Evolutionary conservation across 257 asterid species (phyloP).

Genomic region (Petunia axillaris): DNA sequence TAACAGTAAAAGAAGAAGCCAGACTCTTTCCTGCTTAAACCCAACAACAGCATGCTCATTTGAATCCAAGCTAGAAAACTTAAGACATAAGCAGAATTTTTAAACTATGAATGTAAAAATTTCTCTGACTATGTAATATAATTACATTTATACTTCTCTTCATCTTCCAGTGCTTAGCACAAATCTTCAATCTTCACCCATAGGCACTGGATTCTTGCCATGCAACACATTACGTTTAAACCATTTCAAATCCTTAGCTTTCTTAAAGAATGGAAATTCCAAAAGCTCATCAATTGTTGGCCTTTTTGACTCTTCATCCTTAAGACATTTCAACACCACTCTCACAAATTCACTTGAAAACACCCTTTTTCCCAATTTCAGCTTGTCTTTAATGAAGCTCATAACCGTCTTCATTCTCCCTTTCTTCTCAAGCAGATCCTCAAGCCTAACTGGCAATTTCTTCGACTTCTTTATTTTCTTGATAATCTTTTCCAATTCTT

Average conservation of each 20-base stretch:
- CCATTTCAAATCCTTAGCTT: neutral
- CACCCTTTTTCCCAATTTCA: neutral
- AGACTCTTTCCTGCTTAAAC: too few species aligned
- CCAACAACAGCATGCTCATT: too few species aligned
- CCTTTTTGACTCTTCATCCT: neutral
- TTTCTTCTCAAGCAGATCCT: neutral
- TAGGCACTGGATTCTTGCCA: neutral
- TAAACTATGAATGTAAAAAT: too few species aligned
- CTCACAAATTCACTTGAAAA: conserved; percentile 15
- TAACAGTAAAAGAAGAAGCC: too few species aligned
- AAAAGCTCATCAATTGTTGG: neutral
- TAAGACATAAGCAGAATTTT: too few species aligned
- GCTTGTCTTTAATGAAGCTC: neutral
- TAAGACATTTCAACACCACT: conserved; percentile 15
- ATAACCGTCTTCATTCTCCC: neutral
- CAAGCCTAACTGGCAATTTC: conserved; percentile 13
- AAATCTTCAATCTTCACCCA: neutral
- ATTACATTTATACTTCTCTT: neutral
- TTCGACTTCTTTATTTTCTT: neutral
- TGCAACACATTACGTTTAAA: neutral
- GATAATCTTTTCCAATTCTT: neutral
- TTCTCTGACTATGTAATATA: neutral
- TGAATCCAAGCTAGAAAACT: too few species aligned
- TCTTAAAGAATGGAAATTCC: neutral
- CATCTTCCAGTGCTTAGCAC: neutral